Base-by-base conservation (phyloP, 306 rosid genomes). In the Castanopsis chinensis region DNA sequence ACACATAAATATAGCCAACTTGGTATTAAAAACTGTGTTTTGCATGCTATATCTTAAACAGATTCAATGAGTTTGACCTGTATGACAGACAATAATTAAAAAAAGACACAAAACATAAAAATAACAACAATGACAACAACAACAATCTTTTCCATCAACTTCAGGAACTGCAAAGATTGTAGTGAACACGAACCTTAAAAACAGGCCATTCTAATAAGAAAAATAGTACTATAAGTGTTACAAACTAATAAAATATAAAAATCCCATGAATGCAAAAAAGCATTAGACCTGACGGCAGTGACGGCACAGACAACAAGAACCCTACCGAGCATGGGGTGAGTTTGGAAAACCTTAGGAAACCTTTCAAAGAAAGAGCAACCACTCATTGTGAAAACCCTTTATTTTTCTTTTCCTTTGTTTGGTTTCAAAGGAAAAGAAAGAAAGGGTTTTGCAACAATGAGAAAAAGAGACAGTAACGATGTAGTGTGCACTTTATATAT, bases 301-400 rank as follows among this genome's bases (percentile, higher is more conserved):
- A 91, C 83, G 76, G 97, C 77, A 88, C 87, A 75, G 76, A 95
- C 83, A 15, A 93, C 76, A 1, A 93, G 87, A 30, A 93, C 68
- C 79, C 86, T 89, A 1, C 90, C 59, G 30, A 85, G 83, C 18
- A 86, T 84, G 20, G 86, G 88, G 18, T 88, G 59, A 30, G 83
- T 88, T 56, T 57, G 89, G 80, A 86, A 82, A 49, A 88, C 53
- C 76, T 27, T 80, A 43, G 93, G 88, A 70, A 90, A 69, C 76
- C 87, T 90, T 13, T 72, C 21, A 64, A 65, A 86, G 81, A 89
- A 27, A 51, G 80, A 25, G 65, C 56, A 73, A 15, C 75, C 84
- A 1, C 82, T 63, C 99, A 94, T 92, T 73, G 73, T 82, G 5
- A 28, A 13, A 28, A 63, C 19, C 37, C 76, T 8, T 3, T 27